Percentiles rank a stretch among this genome's conserved stretches.
Evolutionary conservation across 2,329 filamentous ascomycete genomes (phyloP).

Genomic region (Phyllosticta citribraziliensis): DNA sequence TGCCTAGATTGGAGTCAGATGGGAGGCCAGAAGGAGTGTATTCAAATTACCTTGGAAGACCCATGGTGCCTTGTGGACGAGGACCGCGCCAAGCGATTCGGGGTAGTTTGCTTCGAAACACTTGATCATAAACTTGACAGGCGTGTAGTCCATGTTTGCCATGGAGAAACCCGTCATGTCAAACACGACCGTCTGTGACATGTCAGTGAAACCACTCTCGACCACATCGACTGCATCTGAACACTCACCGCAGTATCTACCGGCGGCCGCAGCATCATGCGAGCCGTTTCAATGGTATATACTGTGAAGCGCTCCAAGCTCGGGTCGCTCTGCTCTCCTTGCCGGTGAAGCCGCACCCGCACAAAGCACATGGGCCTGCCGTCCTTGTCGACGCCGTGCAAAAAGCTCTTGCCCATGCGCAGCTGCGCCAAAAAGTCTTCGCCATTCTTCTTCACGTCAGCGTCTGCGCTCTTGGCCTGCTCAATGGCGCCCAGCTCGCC

Average conservation of each 20-base stretch:
- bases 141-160: slow-evolving; percentile 96
- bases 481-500: slow-evolving; percentile 47
- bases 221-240: slow-evolving; percentile 1
- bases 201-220: slow-evolving; percentile 15
- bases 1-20: slow-evolving; percentile 44
- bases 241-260: slow-evolving; percentile 81
- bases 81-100: slow-evolving; percentile 76
- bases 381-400: slow-evolving; percentile 77
- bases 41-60: slow-evolving; percentile 68
- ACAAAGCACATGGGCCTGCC: slow-evolving; percentile 83
- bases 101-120: slow-evolving; percentile 99
- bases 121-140: slow-evolving; percentile 99
- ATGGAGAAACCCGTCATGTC: slow-evolving; percentile 92
- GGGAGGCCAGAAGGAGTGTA: neutral
- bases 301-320: slow-evolving; percentile 84
- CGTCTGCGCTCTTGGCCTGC: slow-evolving; percentile 49
- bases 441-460: slow-evolving; percentile 55
- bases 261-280: slow-evolving; percentile 67
- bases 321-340: slow-evolving; percentile 72
- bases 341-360: slow-evolving; percentile 68
- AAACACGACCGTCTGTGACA: slow-evolving; percentile 70
- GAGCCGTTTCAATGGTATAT: slow-evolving; percentile 87
- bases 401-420: slow-evolving; percentile 82
- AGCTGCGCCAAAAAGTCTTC: slow-evolving; percentile 76
- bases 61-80: slow-evolving; percentile 96